Percentiles rank a stretch among this genome's conserved stretches.
Conservation (phyloP, 1,139 yeast species). For the Kurtzmaniella quercitrusa region DNA sequence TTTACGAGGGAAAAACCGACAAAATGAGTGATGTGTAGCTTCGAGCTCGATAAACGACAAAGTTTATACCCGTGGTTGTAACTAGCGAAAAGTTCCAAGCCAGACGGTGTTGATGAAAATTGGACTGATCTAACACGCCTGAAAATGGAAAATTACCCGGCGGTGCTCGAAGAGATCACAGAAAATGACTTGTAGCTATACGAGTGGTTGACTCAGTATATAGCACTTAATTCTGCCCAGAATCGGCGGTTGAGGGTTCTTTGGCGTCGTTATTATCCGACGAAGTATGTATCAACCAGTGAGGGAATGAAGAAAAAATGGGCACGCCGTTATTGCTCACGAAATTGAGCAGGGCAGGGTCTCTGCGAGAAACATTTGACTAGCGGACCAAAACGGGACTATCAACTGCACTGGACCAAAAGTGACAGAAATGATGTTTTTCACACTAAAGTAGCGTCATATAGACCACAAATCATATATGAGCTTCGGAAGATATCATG, state of each 20-base stretch:
- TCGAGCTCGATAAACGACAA: no score
- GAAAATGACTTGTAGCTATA: not conserved
- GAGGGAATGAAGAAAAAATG: not conserved
- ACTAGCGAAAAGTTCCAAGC: not conserved
- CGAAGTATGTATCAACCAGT: not conserved
- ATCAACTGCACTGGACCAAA: no score
- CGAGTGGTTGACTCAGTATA: not conserved
- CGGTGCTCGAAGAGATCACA: not conserved
- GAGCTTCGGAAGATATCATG: no score
- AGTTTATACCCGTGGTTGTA: no score
- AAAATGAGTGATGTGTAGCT: no score
- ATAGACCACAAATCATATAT: no score
- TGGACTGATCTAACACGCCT: not conserved
- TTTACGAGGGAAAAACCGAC: no score
- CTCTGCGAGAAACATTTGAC: not conserved
- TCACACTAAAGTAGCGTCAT: no score
- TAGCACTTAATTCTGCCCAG: not conserved
- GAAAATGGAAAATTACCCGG: not conserved
- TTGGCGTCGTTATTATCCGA: not conserved
- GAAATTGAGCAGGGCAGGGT: not conserved
- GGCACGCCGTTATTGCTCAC: not conserved
- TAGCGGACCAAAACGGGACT: not conserved
- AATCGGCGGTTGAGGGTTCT: not conserved
- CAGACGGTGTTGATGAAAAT: not conserved
- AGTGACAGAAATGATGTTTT: no score